Percentiles rank a stretch among this genome's conserved stretches.
phyloP scores from a whole-genome alignment of 2,329 filamentous ascomycete genomes.

The Fusarium robinianum region DNA sequence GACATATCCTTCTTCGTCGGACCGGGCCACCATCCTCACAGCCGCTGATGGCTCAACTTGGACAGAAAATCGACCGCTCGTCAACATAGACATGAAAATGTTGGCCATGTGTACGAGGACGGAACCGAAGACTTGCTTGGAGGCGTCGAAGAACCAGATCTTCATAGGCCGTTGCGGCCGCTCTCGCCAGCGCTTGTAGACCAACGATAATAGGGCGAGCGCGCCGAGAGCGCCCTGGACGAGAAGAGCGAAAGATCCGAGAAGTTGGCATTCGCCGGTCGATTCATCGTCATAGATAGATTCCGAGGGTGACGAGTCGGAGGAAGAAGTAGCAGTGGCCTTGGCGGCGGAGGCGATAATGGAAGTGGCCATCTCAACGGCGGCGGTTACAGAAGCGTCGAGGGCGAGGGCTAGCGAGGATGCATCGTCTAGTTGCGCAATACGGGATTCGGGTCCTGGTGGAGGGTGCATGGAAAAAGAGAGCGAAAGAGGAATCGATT shows the following conservation, averaged over 20 bases:
- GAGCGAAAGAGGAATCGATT: neutral
- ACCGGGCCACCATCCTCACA: constrained; percentile 46
- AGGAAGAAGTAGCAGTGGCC: constrained; percentile 30
- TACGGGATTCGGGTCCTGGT: constrained; percentile 22
- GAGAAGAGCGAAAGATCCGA: constrained; percentile 88
- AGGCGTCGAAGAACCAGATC: constrained; percentile 97
- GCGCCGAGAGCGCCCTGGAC: constrained; percentile 86
- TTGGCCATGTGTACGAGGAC: constrained; percentile 91
- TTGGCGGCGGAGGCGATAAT: constrained; percentile 37
- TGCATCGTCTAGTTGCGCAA: constrained; percentile 29
- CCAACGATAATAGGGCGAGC: constrained; percentile 81
- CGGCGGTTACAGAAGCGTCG: constrained; percentile 26
- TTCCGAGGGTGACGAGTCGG: constrained; percentile 19
- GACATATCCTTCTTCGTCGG: constrained; percentile 62
- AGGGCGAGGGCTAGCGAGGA: constrained; percentile 27
- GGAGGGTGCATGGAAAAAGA: constrained; percentile 30
- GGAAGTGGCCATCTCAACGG: constrained; percentile 38
- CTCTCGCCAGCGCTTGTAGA: constrained; percentile 93
- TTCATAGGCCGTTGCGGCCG: constrained; percentile 88
- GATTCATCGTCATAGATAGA: constrained; percentile 49
- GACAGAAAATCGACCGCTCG: constrained; percentile 79
- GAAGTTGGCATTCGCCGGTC: constrained; percentile 79
- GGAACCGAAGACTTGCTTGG: constrained; percentile 95
- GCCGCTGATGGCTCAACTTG: constrained; percentile 55
- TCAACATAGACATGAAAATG: constrained; percentile 94